A percentile compares a stretch with the other conserved stretches of the same genome.
These are phyloP conservation scores for Hevea brasiliensis DNA, from an alignment of 345 rosid genomes.

Conservation along the genomic window DNA sequence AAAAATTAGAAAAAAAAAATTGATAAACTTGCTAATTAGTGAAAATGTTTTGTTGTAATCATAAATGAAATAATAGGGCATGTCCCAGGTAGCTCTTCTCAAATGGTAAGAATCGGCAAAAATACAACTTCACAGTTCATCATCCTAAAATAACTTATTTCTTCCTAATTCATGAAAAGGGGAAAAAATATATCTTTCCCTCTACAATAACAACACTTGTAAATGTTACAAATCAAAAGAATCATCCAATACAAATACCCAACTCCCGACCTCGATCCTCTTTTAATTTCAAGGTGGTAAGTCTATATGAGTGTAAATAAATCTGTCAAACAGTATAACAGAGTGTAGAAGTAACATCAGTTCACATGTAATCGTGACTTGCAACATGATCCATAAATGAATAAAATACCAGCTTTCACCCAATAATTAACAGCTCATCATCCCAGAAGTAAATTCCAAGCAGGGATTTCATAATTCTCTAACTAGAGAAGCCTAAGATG, in stretches of 20 bases:
- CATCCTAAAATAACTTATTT: constrained; percentile 21
- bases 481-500: constrained; percentile 83
- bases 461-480: constrained; percentile 8
- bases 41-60: too few relatives aligned
- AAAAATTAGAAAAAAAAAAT: too few relatives aligned
- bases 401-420: constrained; percentile 11
- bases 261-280: constrained; percentile 27
- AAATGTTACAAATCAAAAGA: constrained; percentile 42
- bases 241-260: constrained; percentile 32
- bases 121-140: constrained; percentile 8
- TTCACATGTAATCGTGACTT: constrained; percentile 9
- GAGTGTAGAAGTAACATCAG: constrained; percentile 12
- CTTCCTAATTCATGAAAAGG: constrained; percentile 21
- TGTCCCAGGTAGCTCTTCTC: neutral
- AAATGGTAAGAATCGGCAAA: constrained; percentile 13
- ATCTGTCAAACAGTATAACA: constrained; percentile 36
- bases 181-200: constrained; percentile 19
- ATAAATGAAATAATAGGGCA: neutral
- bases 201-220: constrained; percentile 26
- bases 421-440: constrained; percentile 18
- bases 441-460: constrained; percentile 3
- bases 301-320: constrained; percentile 28
- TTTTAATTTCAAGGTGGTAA: constrained; percentile 23
- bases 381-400: constrained; percentile 16
- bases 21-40: neutral